A percentile compares a stretch with the other conserved stretches of the same genome.
These are phyloP conservation scores for Haplosporangium sp. DNA, from an alignment of 371 early-diverging fungal species.

Conservation along the genomic window DNA sequence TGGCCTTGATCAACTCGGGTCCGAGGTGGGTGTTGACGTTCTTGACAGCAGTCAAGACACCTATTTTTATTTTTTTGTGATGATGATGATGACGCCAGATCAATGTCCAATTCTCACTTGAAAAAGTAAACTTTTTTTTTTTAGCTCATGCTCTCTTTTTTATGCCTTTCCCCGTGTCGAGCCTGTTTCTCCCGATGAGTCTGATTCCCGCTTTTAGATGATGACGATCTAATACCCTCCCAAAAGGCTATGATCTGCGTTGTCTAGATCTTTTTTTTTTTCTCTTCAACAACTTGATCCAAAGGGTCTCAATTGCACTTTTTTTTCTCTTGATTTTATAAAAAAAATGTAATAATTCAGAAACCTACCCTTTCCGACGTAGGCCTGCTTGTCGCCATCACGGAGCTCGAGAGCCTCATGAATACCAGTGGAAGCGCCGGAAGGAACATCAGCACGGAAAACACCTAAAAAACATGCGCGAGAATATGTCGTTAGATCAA, in stretches of 20 bases:
- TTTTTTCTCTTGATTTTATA: background rate
- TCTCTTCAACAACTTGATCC: no score
- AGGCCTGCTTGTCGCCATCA: constrained; percentile 85
- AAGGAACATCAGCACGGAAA: constrained; percentile 98
- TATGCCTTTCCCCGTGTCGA: background rate
- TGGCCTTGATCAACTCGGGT: constrained; percentile 81
- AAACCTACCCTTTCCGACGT: constrained; percentile 93
- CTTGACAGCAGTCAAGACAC: constrained; percentile 92
- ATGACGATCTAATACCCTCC: background rate
- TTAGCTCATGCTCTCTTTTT: constrained; percentile 6
- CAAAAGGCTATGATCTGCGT: background rate
- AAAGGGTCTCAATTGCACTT: no score
- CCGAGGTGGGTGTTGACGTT: constrained; percentile 93
- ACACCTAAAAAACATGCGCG: constrained; percentile 56
- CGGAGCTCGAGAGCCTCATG: constrained; percentile 99
- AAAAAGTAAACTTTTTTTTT: background rate
- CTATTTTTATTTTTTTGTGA: constrained; percentile 46
- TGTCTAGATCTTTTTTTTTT: background rate
- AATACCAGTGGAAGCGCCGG: constrained; percentile 99
- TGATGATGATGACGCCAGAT: background rate
- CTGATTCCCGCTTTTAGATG: background rate
- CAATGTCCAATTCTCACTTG: background rate
- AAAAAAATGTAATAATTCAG: background rate
- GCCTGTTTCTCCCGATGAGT: constrained; percentile 3
- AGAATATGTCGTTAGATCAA: background rate